These are phyloP conservation scores for Microsporum ferrugineum DNA, from an alignment of 2,329 filamentous ascomycete genomes.

Conservation along the genomic window DNA sequence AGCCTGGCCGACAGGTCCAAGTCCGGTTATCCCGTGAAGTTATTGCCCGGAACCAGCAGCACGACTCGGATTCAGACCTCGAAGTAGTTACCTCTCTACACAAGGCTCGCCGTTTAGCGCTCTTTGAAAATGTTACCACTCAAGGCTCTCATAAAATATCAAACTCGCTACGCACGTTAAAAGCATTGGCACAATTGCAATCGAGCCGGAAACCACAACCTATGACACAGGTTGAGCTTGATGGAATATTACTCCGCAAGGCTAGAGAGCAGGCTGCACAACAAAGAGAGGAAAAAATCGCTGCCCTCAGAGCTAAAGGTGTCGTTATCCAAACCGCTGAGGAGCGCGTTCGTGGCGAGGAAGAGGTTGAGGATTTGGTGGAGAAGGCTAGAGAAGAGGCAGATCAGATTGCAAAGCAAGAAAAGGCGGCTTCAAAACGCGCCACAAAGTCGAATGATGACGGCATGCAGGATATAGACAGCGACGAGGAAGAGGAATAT, in stretches of 20 bases:
- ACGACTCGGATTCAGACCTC: constrained; percentile 45
- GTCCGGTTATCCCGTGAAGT: constrained; percentile 32
- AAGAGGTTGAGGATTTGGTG: constrained; percentile 77
- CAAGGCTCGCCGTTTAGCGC: constrained; percentile 37
- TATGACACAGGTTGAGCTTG: constrained; percentile 61
- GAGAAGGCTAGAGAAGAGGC: constrained; percentile 74
- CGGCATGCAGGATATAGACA: constrained; percentile 43
- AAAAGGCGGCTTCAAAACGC: constrained; percentile 62
- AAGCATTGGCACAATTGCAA: constrained; percentile 62
- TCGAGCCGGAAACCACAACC: constrained; percentile 39
- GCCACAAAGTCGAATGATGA: constrained; percentile 40
- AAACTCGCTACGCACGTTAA: constrained; percentile 55
- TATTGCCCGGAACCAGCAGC: constrained; percentile 25
- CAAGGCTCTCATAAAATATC: constrained; percentile 39
- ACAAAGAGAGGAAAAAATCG: constrained; percentile 66
- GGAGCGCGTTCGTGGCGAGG: constrained; percentile 70
- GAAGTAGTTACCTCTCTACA: constrained; percentile 47
- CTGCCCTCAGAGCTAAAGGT: constrained; percentile 66
- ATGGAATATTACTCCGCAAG: constrained; percentile 54
- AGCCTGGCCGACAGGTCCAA: constrained; percentile 22
- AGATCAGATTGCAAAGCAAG: constrained; percentile 62
- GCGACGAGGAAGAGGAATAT: constrained; percentile 43
- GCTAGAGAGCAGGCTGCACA: constrained; percentile 68
- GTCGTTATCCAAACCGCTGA: constrained; percentile 73
- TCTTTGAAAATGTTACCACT: constrained; percentile 59